Percentiles rank a stretch among this genome's conserved stretches.
These are phyloP conservation scores for Mucuna pruriens DNA, from an alignment of 306 rosid species.

Conservation along the genomic window DNA sequence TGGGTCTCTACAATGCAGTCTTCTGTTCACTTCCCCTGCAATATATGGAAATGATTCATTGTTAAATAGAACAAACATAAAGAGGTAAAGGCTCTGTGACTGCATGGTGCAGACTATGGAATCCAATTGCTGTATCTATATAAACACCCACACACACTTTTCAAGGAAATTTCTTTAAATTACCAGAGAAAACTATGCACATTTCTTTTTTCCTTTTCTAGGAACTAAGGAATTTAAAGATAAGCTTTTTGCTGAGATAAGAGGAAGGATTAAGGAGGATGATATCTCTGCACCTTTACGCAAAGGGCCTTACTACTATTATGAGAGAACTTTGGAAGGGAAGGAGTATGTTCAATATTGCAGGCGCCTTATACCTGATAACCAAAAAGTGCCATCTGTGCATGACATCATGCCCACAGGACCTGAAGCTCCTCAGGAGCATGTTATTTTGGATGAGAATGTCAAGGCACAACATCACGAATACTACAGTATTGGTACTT, in stretches of 20 bases:
- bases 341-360: constrained; percentile 87
- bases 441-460: constrained; percentile 88
- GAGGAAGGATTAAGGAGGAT: constrained; percentile 86
- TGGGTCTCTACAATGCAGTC: not conserved
- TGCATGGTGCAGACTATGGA: not conserved
- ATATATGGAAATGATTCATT: not conserved
- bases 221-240: constrained; percentile 74
- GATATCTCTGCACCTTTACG: constrained; percentile 75
- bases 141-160: not conserved
- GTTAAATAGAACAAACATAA: constrained; percentile 2
- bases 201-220: constrained; percentile 26
- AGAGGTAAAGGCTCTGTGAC: constrained; percentile 2
- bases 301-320: constrained; percentile 74
- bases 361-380: constrained; percentile 61
- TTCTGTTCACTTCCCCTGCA: not conserved
- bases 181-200: not conserved
- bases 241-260: constrained; percentile 72
- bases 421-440: constrained; percentile 73
- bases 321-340: constrained; percentile 64
- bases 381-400: constrained; percentile 55
- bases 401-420: constrained; percentile 72
- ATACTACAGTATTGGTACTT: constrained; percentile 64
- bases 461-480: constrained; percentile 63
- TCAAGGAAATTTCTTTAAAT: not conserved
- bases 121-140: not conserved